Evolutionary conservation across 352 stramenopile genomes (phyloP), one percentile per base, ranked within the genome.

Genomic region (Phytophthora megakarya): DNA sequence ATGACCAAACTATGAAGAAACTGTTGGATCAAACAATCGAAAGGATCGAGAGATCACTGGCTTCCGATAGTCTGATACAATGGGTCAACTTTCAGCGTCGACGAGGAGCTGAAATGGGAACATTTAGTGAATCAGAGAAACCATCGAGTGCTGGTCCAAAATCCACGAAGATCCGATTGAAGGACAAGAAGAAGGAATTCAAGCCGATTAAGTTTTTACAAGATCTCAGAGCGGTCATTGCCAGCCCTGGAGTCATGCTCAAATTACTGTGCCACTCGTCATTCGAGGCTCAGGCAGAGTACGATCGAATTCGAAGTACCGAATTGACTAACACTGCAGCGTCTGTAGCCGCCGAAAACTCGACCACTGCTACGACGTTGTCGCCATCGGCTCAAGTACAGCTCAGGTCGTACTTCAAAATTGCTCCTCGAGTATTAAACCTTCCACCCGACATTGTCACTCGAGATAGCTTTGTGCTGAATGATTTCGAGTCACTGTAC

Each of bases 401-500:
- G 46, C 66, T 90, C 10, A 74, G 84, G n/a, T 70, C 78, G 8
- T 94, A 92, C 61, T 91, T 92, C 40, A 87, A 86, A 51, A 76
- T 92, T 21, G 72, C 74, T 1, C 66, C 71, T n/a, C 66, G 65
- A 0, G 61, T 83, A 26, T 52, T 90, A 9, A 73, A 80, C 39
- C 67, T 94, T 1, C 77, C 81, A 7, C 72, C 83, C 0, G 83
- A 92, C 38, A 73, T 94, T 23, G 75, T 90, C 23, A 87, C 64
- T 22, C 75, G 76, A 8, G 83, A 92, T 30, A 76, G 80, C 32
- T 89, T 94, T 33, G 72, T 89, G 18, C 58, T 87, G 7, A 88
- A 84, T 59, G 80, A 94, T 51, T 92, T 91, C 46, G 81, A 91
- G 33, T 86, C 81, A 28, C 70, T 91, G 3, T 92, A 92, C 38